Evolutionary conservation across 2,329 filamentous ascomycete species (phyloP).

Genomic region (Aspergillus quadrilineatus): DNA sequence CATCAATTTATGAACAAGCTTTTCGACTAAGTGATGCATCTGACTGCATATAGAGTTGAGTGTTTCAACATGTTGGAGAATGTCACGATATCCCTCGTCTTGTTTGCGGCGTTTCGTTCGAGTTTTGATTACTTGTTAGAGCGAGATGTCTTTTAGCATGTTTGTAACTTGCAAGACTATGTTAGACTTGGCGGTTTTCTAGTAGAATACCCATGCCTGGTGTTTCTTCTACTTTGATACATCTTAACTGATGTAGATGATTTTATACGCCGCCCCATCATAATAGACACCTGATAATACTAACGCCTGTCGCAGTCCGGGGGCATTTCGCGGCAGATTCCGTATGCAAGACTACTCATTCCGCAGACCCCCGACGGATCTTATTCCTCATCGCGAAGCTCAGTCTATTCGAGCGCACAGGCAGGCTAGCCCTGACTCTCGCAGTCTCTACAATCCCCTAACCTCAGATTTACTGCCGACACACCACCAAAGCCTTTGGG

Average conservation of each 20-base stretch:
- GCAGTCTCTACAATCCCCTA: not conserved
- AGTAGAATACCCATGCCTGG: not conserved
- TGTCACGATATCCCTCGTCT: conserved; percentile 10
- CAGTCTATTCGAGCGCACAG: not conserved
- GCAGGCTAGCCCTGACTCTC: not conserved
- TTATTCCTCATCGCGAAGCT: not conserved
- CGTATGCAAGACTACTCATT: not conserved
- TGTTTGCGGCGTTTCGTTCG: conserved; percentile 8
- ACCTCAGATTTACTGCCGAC: not conserved
- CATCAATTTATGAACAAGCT: conserved; percentile 52
- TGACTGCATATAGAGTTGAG: not conserved
- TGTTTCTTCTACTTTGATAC: not conserved
- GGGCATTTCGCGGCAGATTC: not conserved
- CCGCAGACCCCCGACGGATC: too few relatives aligned
- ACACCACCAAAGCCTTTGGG: not conserved
- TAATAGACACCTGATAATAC: too few relatives aligned
- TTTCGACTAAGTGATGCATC: conserved; percentile 31
- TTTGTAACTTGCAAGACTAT: conserved; percentile 12
- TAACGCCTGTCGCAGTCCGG: too few relatives aligned
- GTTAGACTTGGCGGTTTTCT: conserved; percentile 13
- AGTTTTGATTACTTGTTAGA: conserved; percentile 5
- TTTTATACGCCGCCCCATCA: not conserved
- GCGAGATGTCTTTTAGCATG: conserved; percentile 15
- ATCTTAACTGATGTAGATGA: not conserved
- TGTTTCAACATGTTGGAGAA: not conserved